These are phyloP conservation scores for Syzygium oleosum DNA, from an alignment of 345 rosid genomes.

Conservation along the genomic window DNA sequence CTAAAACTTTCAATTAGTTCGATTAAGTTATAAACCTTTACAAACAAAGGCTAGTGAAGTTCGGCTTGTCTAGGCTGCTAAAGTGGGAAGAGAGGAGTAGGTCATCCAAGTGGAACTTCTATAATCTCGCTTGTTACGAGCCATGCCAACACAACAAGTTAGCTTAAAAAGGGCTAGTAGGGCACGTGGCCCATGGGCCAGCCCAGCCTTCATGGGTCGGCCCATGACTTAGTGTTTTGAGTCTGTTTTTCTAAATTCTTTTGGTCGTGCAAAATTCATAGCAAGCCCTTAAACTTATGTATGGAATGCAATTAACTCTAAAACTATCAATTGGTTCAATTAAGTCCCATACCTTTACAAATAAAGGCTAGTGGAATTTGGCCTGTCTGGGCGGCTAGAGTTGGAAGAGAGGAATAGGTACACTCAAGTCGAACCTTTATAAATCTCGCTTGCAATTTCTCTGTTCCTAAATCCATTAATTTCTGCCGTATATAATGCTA, in stretches of 20 bases:
- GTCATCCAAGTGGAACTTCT: background rate
- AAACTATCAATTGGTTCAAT: background rate
- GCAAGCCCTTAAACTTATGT: background rate
- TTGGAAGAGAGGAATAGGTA: background rate
- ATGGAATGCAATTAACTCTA: fast-evolving
- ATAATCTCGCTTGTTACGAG: fast-evolving
- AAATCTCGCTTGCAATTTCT: fast-evolving
- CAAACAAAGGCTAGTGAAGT: background rate
- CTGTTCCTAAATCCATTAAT: background rate
- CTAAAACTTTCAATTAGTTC: background rate
- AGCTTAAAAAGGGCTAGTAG: background rate
- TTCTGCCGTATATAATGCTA: fast-evolving
- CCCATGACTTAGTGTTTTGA: background rate
- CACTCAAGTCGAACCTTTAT: fast-evolving
- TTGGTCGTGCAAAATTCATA: fast-evolving
- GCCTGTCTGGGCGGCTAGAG: fast-evolving
- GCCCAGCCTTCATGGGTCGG: background rate
- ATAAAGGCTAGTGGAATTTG: background rate
- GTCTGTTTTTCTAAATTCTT: background rate
- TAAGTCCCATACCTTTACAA: background rate
- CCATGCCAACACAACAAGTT: background rate
- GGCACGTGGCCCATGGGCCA: background rate
- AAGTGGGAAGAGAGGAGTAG: background rate
- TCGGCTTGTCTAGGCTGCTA: background rate
- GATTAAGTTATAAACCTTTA: background rate